Conservation (phyloP, 2,329 filamentous ascomycete species). For the Pyrenophora teres region DNA sequence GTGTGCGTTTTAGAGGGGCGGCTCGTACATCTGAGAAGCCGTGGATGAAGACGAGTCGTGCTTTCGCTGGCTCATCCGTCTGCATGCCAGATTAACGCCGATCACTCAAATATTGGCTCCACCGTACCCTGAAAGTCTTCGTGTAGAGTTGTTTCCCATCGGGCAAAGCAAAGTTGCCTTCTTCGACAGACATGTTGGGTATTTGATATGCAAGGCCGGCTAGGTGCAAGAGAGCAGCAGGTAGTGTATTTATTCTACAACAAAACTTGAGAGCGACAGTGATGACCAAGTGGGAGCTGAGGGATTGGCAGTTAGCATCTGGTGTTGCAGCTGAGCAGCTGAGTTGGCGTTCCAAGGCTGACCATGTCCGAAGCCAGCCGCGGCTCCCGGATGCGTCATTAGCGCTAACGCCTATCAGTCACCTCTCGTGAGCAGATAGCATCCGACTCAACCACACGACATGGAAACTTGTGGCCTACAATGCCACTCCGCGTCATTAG, state of each 20-base stretch:
- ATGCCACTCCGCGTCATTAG: background rate
- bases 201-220: background rate
- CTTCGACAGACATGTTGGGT: slow-evolving; percentile 50
- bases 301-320: background rate
- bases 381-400: slow-evolving; percentile 15
- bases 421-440: background rate
- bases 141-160: slow-evolving; percentile 63
- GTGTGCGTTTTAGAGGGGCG: background rate
- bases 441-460: slow-evolving; percentile 2
- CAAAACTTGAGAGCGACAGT: background rate
- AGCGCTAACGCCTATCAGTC: slow-evolving; percentile 1
- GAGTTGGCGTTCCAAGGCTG: background rate
- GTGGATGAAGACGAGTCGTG: slow-evolving; percentile 81
- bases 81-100: slow-evolving; percentile 34
- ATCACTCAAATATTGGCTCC: slow-evolving; percentile 5
- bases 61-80: slow-evolving; percentile 63
- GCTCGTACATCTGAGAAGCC: slow-evolving; percentile 72
- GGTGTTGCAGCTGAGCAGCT: slow-evolving; percentile 2
- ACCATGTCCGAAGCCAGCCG: slow-evolving; percentile 7
- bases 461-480: background rate
- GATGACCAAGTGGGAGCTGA: background rate
- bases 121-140: slow-evolving; percentile 63
- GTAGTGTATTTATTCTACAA: background rate
- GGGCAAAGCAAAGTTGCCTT: slow-evolving; percentile 57
- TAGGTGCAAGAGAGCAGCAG: background rate